Percentiles rank a stretch among this genome's conserved stretches.
Conservation (phyloP, 345 rosid species). For the Sonneratia caseolaris region DNA sequence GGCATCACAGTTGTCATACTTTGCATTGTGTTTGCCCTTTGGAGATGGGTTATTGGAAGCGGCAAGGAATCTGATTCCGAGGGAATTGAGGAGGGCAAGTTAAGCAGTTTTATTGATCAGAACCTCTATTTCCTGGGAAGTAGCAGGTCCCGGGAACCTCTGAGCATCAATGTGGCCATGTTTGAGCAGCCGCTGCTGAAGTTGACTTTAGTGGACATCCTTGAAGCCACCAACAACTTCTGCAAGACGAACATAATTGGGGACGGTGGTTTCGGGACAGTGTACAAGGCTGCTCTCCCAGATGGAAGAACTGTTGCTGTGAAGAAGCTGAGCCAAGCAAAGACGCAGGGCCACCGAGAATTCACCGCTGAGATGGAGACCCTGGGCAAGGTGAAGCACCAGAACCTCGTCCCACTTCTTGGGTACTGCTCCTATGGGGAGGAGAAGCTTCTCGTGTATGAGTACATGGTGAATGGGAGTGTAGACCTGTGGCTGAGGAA, state of each 20-base stretch:
- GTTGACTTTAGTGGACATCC: conserved; percentile 57
- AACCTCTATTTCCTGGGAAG: conserved; percentile 54
- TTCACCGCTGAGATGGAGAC: conserved; percentile 97
- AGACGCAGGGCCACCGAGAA: conserved; percentile 78
- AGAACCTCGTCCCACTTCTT: conserved; percentile 68
- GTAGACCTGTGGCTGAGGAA: conserved; percentile 76
- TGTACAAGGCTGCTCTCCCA: conserved; percentile 59
- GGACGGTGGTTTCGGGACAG: conserved; percentile 91
- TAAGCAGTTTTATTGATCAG: conserved; percentile 39
- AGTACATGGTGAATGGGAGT: conserved; percentile 88
- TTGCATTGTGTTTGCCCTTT: conserved; percentile 22
- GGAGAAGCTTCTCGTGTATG: conserved; percentile 87
- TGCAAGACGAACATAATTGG: conserved; percentile 83
- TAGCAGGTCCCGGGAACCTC: conserved; percentile 73
- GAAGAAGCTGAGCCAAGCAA: conserved; percentile 77
- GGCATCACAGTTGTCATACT: conserved; percentile 32
- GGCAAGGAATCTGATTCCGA: conserved; percentile 27
- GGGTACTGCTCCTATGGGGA: conserved; percentile 76
- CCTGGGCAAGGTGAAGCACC: conserved; percentile 88
- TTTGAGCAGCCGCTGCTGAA: conserved; percentile 80
- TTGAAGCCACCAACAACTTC: conserved; percentile 69
- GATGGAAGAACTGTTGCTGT: conserved; percentile 70
- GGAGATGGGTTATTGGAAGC: conserved; percentile 34
- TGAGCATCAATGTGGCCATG: conserved; percentile 78
- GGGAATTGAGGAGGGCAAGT: conserved; percentile 44